Percentiles rank a stretch among this genome's conserved stretches.
Evolutionary conservation across 225 moss, liverwort and hornwort species (phyloP).

Genomic region (Straminergon stramineum): DNA sequence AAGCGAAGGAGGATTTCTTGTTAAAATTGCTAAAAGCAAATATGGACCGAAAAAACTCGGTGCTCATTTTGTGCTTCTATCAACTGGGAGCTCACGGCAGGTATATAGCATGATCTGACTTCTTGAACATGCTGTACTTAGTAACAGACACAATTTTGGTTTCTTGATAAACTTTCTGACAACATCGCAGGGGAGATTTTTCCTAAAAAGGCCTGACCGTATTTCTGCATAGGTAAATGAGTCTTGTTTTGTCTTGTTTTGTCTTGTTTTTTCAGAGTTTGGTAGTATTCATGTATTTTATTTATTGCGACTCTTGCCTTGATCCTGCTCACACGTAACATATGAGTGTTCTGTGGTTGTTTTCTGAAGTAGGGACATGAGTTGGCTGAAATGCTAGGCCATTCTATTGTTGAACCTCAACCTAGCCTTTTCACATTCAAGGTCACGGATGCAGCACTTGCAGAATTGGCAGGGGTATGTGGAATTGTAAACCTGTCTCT

Average conservation of each 20-base stretch:
- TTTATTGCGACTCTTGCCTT: not conserved
- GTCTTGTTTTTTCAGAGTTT: not conserved
- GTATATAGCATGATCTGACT: constrained; percentile 2
- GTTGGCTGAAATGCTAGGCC: constrained; percentile 60
- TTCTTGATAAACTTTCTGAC: not conserved
- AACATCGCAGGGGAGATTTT: not conserved
- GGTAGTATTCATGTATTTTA: not conserved
- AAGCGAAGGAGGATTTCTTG: constrained; percentile 33
- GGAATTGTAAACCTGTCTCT: not conserved
- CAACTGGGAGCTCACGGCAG: constrained; percentile 78
- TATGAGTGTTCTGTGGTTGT: not conserved
- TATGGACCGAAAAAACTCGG: constrained; percentile 16
- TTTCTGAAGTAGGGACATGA: constrained; percentile 51
- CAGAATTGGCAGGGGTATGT: constrained; percentile 65
- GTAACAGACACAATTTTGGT: not conserved
- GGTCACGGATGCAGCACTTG: constrained; percentile 50
- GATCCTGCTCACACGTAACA: not conserved
- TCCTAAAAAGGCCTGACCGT: not conserved
- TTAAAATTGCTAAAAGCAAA: constrained; percentile 25
- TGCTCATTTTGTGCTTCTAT: constrained; percentile 63
- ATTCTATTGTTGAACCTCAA: constrained; percentile 69
- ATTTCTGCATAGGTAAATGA: not conserved
- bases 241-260: not conserved
- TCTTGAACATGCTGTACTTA: not conserved
- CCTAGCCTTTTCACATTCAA: constrained; percentile 92